Conservation (phyloP, 129 eudicot genomes). For the Artemisia argyi region DNA sequence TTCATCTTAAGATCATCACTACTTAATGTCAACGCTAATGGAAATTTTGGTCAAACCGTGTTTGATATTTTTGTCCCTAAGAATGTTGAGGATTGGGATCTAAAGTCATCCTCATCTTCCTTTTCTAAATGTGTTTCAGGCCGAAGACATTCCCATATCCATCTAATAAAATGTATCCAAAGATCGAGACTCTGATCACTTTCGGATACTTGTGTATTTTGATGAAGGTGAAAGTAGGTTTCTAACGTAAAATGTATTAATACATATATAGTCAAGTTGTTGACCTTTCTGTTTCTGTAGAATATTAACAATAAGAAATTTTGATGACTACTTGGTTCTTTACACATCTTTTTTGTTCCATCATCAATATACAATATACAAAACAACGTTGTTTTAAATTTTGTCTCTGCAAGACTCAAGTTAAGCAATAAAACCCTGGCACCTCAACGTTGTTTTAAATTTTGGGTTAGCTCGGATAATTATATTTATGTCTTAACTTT, state of each 20-base stretch:
- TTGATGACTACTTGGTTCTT: no score
- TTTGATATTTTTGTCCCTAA: slow-evolving; percentile 85
- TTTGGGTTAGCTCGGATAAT: no score
- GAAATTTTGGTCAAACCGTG: slow-evolving; percentile 74
- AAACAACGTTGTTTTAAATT: no score
- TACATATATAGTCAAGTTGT: slow-evolving; percentile 15
- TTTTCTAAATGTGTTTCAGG: slow-evolving; percentile 28
- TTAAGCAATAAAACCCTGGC: no score
- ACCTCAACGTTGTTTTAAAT: no score
- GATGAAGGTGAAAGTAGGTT: slow-evolving; percentile 16
- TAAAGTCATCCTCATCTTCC: slow-evolving; percentile 35
- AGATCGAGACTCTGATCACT: slow-evolving; percentile 56
- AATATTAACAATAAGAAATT: no score
- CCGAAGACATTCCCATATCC: slow-evolving; percentile 55
- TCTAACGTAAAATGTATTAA: slow-evolving; percentile 32
- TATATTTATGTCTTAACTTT: no score
- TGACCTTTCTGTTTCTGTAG: slow-evolving; percentile 2
- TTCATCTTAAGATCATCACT: slow-evolving; percentile 60
- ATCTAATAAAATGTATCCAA: slow-evolving; percentile 81
- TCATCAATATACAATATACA: no score
- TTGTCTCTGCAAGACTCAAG: no score
- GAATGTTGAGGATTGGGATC: slow-evolving; percentile 88
- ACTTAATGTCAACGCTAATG: slow-evolving; percentile 61
- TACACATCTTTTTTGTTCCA: no score
- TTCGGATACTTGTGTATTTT: background rate